Base-by-base conservation (phyloP, 805 yeast species). In the Nakazawaea siamensis region DNA sequence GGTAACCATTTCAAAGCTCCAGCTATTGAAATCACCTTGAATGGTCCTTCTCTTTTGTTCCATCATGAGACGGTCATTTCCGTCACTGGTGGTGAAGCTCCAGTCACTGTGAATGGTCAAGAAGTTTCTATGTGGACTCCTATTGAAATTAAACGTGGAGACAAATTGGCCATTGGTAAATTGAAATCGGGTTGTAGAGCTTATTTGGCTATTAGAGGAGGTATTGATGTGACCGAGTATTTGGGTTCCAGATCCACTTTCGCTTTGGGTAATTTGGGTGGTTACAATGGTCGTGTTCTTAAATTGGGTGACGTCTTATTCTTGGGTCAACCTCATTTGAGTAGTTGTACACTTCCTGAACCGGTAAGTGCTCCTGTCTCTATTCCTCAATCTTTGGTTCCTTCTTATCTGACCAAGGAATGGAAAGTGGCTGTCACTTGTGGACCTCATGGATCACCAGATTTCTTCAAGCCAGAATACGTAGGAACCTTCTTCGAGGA, bases 371-470 rank as follows among this genome's bases (percentile, higher is more conserved):
- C 64, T 37, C 95, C 95, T 31, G 42, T 52, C 10, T 46, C 70
- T 2, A 65, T 76, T 40, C 85, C 94, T 15, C 45, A 51, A 27
- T 50, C 71, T 8, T 60, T 74, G 48, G 60, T 78, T 42, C 88
- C 94, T 7, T 42, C 55, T 6, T 72, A 75, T 45, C 54, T 64
- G 19, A 56, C 62, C 26, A 70, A 66, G 38, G 62, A 63, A 29
- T 90, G 97, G 97, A 62, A 64, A 30, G 88, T 90, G 43, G 95
- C 88, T 49, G 96, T 88, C 31, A 86, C 95, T 9, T 80, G 94
- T 56, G 98, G 98, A 36, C 98, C 98, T 18, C 97, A 90, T 57
- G 97, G 97, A 1, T 76, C 96, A 4, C 97, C 97, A 14, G 98
- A 90, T 57, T 86, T 88, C 60, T 92, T 92, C 68, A 72, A 73